phyloP scores from a whole-genome alignment of 2,329 filamentous ascomycete species.

The Cordyceps pruinosa region DNA sequence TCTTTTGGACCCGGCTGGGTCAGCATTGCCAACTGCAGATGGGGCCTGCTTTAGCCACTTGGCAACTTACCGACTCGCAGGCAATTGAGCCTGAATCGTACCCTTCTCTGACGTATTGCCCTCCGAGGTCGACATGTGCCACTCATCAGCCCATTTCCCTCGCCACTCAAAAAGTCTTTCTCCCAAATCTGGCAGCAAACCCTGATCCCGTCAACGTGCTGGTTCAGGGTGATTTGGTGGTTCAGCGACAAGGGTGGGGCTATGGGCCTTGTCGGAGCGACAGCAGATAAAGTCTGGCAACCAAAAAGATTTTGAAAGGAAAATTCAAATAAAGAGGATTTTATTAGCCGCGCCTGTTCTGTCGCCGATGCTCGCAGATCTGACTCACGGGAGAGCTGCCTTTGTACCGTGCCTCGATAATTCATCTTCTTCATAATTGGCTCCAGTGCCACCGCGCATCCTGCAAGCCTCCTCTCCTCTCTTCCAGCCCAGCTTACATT shows the following conservation, averaged over 20 bases:
- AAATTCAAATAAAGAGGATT: neutral
- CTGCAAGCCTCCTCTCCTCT: neutral
- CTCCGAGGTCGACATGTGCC: too few species aligned
- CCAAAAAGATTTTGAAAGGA: neutral
- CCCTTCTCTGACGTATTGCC: too few species aligned
- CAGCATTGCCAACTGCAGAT: too few species aligned
- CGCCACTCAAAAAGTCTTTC: too few species aligned
- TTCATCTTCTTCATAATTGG: neutral
- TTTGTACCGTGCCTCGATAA: neutral
- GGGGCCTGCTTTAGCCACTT: too few species aligned
- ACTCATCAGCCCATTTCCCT: neutral
- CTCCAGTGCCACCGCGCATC: neutral
- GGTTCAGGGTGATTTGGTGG: too few species aligned
- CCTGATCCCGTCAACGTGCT: neutral
- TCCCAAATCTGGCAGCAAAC: neutral
- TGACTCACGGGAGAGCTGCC: slow-evolving; percentile 8
- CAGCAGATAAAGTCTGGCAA: neutral
- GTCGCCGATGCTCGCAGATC: slow-evolving; percentile 9
- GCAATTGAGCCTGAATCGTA: too few species aligned
- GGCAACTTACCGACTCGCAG: too few species aligned
- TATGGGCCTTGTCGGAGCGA: neutral
- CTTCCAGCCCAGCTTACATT: neutral
- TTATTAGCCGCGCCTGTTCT: neutral
- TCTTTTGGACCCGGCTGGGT: too few species aligned
- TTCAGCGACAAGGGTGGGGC: too few species aligned